Percentiles rank a stretch among this genome's conserved stretches.
These are phyloP conservation scores for Nelumbo lutea DNA, from an alignment of 164 flowering plant genomes.

Conservation along the genomic window DNA sequence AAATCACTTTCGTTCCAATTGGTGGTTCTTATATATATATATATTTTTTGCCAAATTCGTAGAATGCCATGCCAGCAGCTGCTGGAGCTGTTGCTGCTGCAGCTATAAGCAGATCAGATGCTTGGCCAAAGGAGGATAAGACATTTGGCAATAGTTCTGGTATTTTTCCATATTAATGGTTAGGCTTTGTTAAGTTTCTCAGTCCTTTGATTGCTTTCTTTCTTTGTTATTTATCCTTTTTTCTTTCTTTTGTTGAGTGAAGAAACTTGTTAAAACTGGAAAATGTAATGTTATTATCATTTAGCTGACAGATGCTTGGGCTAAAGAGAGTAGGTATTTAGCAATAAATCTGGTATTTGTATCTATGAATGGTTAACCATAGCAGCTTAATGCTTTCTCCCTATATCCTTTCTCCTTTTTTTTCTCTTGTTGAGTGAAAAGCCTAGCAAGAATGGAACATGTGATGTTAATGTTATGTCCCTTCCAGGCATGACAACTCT, in stretches of 20 bases:
- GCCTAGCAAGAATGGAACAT: too few species aligned
- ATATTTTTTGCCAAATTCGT: conserved; percentile 18
- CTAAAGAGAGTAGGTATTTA: too few species aligned
- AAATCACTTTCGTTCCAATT: background rate
- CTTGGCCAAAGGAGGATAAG: conserved; percentile 95
- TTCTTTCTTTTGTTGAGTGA: background rate
- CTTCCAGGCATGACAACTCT: too few species aligned
- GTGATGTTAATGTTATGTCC: too few species aligned
- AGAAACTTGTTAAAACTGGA: background rate
- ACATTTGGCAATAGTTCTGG: conserved; percentile 96
- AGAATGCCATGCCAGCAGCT: conserved; percentile 96
- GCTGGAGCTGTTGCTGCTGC: conserved; percentile 99
- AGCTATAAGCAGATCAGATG: conserved; percentile 98
- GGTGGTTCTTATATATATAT: conserved; percentile 15
- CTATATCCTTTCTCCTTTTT: too few species aligned
- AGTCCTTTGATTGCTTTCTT: background rate
- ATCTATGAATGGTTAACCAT: too few species aligned
- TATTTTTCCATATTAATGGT: conserved; percentile 16
- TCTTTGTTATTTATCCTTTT: background rate
- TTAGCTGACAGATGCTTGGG: too few species aligned
- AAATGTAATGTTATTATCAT: too few species aligned
- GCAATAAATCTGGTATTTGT: too few species aligned
- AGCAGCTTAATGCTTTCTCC: too few species aligned
- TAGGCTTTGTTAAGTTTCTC: background rate
- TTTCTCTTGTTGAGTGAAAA: too few species aligned